Evolutionary conservation across 2,329 filamentous ascomycete genomes (phyloP), one percentile per base, ranked within the genome.

Genomic region (Aphanocladium album): DNA sequence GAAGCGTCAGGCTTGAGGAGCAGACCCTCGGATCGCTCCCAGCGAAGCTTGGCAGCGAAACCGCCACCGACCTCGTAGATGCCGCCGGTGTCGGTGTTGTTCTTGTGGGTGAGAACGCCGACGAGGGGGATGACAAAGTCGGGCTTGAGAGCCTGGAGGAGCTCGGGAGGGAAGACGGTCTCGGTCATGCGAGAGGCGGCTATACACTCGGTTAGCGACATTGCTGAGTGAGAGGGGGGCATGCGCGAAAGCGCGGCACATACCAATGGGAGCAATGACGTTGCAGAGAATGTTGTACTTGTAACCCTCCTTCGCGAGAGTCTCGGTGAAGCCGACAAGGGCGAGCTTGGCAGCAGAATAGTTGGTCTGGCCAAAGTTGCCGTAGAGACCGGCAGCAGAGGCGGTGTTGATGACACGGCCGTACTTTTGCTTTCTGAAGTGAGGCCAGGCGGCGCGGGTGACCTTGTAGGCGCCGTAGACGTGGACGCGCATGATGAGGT

Each of bases 401-500:
- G 93, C 87, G 25, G 95, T 98, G 83, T 96, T 98, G 79, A 99
- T 96, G 67, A 99, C 83, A 69, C 95, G 87, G 65, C 95, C 95
- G 74, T 91, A 99, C 85, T 97, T 98, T 79, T 99, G 95, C 81
- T 98, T 98, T 72, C 93, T 86, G 84, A 99, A 98, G 77, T 98
- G 83, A 62, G 93, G 92, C 93, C 95, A 99, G 57, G 95, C 95
- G 64, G 95, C 95, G 75, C 87, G 88, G 63, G 95, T 84, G 75
- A 91, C 96, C 85, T 96, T 98, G 84, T 96, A 99, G 71, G 92
- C 89, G 68, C 95, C 95, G 72, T 87, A 89, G 69, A 97, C 87
- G 77, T 99, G 93, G 61, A 98, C 93, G 74, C 87, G 89, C 77
- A 93, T 90, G 73, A 97, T 90, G 67, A 97, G 79, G 73, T 99